Conservation (phyloP, 345 rosid genomes). For the Arabis alpina region DNA sequence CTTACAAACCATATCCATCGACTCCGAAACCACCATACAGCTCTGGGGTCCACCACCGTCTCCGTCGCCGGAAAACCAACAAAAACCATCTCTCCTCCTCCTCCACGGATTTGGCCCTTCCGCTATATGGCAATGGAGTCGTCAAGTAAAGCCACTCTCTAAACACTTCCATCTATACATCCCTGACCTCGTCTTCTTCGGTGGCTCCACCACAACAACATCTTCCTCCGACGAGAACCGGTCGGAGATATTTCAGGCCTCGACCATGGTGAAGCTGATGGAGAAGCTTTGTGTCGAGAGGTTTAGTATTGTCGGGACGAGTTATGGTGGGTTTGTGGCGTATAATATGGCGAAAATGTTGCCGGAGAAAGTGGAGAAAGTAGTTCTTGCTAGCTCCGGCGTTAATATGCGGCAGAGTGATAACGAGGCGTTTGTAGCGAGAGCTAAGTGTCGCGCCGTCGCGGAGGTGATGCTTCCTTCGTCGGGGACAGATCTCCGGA, state of each 20-base stretch:
- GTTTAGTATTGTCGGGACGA: constrained; percentile 69
- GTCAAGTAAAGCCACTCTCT: constrained; percentile 62
- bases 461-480: constrained; percentile 74
- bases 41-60: constrained; percentile 67
- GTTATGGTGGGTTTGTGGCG: constrained; percentile 91
- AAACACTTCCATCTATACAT: constrained; percentile 56
- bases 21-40: constrained; percentile 61
- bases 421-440: constrained; percentile 53
- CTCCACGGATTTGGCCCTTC: constrained; percentile 90
- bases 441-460: constrained; percentile 45
- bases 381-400: constrained; percentile 84
- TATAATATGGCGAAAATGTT: constrained; percentile 70
- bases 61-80: not conserved
- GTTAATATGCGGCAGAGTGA: constrained; percentile 60
- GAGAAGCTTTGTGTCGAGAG: constrained; percentile 54
- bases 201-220: constrained; percentile 60
- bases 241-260: constrained; percentile 76
- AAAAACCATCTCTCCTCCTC: constrained; percentile 58
- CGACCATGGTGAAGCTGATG: constrained; percentile 54
- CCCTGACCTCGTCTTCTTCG: constrained; percentile 86
- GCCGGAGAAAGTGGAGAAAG: constrained; percentile 78
- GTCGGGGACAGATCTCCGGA: constrained; percentile 52
- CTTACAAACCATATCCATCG: constrained; percentile 47
- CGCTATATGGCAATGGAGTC: constrained; percentile 79
- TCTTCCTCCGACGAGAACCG: constrained; percentile 42